Base-by-base conservation (phyloP, 225 moss, liverwort and hornwort genomes). In the Thuidium tamariscinum region DNA sequence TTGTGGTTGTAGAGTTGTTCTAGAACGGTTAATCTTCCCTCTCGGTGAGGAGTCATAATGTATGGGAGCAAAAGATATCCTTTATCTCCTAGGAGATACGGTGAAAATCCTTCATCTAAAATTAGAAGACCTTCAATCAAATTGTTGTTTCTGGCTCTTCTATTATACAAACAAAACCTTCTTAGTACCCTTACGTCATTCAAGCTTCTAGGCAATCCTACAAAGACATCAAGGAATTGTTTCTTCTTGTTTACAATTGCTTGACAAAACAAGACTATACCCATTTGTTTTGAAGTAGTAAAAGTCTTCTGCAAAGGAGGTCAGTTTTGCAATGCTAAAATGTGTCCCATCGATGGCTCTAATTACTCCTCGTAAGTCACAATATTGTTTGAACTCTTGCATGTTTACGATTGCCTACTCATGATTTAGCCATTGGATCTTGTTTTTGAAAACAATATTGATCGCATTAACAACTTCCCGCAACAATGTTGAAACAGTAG, bases 151-250 rank as follows among this genome's bases (percentile, higher is more conserved):
- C 3, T 27, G 2, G 9, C 27, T 29, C 27, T 71, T 5, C 4
- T 3, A 3, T 29, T 29, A 9, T 44, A 71, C 3, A 71, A 27
- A 3, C 3, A 0, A 44, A 0, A 71, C 2, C 16, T 44, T 3
- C 1, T 71, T 0, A 69, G 25, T 0, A 71, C 44, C 71, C 5
- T 71, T 27, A 71, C 8, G 3, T 71, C 27, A 71, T 71, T 44
- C 9, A 44, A 71, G 27, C 27, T 44, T 27, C 44, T 0, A 44
- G 0, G 1, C 5, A 71, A 44, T 29, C 44, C 5, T 2, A 70
- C 27, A 16, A 71, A 70, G 16, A 71, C 16, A 27, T 44, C 9
- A 30, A 71, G 44, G 16, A 42, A 44, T 10, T 71, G 9, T 44
- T 16, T 42, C 27, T 1, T 44, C 16, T 71, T 44, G 1, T 71